These are phyloP conservation scores for Chalciporus sp. DNA, from an alignment of 1,284 basidiomycete genomes.

Conservation along the genomic window DNA sequence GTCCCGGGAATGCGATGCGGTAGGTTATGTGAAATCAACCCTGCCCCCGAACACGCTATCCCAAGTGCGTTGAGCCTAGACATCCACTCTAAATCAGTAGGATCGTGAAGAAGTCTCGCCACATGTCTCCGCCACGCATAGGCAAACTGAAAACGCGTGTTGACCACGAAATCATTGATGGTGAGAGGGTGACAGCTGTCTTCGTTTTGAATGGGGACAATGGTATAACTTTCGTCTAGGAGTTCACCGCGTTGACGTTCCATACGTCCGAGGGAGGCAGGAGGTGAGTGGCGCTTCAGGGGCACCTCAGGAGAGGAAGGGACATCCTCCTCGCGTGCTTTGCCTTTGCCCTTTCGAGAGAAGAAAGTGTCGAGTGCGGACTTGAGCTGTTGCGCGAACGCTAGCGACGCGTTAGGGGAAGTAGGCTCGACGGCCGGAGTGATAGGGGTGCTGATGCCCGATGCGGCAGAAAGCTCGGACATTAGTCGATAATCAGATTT, in stretches of 20 bases:
- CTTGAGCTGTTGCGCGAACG: not conserved
- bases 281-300: not conserved
- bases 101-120: slow-evolving; percentile 16
- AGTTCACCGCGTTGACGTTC: not conserved
- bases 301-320: slow-evolving; percentile 3
- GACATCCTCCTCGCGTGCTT: slow-evolving; percentile 21
- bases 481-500: slow-evolving; percentile 24
- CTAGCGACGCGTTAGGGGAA: not conserved
- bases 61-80: slow-evolving; percentile 5
- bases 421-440: not conserved
- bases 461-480: not conserved
- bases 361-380: not conserved
- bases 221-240: slow-evolving; percentile 13
- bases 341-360: slow-evolving; percentile 17
- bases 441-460: not conserved
- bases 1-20: slow-evolving; percentile 13
- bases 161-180: slow-evolving; percentile 14
- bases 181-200: slow-evolving; percentile 23
- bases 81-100: slow-evolving; percentile 7
- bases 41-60: slow-evolving; percentile 6
- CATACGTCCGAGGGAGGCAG: not conserved
- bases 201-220: slow-evolving; percentile 19
- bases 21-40: not conserved
- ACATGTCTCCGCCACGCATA: slow-evolving; percentile 23
- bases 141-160: slow-evolving; percentile 30